Percentiles rank a stretch among this genome's conserved stretches.
Conservation (phyloP, 2,329 filamentous ascomycete species). For the Acrocalymma vagum region DNA sequence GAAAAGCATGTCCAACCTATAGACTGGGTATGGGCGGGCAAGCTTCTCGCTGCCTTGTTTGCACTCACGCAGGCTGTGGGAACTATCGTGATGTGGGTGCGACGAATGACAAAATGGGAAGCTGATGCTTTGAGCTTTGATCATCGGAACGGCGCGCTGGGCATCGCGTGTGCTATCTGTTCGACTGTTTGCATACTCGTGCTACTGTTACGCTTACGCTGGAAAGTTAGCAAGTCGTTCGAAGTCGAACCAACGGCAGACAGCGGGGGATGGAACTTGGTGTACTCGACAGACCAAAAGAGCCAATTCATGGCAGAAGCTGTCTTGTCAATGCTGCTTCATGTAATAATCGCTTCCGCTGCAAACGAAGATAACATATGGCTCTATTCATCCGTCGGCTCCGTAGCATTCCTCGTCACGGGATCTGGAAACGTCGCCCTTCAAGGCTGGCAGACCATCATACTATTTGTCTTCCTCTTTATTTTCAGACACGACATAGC, state of each 20-base stretch:
- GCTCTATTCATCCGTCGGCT: conserved; percentile 19
- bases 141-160: conserved; percentile 22
- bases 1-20: conserved; percentile 10
- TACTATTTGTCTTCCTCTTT: conserved; percentile 15
- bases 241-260: too few species aligned
- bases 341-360: conserved; percentile 13
- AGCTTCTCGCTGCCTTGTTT: conserved; percentile 14
- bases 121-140: conserved; percentile 8
- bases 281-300: neutral
- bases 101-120: conserved; percentile 5
- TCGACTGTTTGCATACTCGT: conserved; percentile 8
- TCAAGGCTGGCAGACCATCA: conserved; percentile 11
- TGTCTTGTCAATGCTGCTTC: conserved; percentile 14
- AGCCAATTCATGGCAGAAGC: conserved; percentile 11
- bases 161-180: conserved; percentile 17
- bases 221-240: conserved; percentile 20
- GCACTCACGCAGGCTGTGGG: conserved; percentile 19
- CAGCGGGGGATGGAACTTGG: neutral
- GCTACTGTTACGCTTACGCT: conserved; percentile 13
- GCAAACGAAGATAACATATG: conserved; percentile 10
- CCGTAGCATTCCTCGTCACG: conserved; percentile 10
- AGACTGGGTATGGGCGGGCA: conserved; percentile 16
- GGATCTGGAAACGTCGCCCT: neutral
- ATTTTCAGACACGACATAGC: conserved; percentile 20
- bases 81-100: conserved; percentile 20